Conservation (phyloP, 1,139 yeast genomes). For the Pneumocystis carinii region DNA sequence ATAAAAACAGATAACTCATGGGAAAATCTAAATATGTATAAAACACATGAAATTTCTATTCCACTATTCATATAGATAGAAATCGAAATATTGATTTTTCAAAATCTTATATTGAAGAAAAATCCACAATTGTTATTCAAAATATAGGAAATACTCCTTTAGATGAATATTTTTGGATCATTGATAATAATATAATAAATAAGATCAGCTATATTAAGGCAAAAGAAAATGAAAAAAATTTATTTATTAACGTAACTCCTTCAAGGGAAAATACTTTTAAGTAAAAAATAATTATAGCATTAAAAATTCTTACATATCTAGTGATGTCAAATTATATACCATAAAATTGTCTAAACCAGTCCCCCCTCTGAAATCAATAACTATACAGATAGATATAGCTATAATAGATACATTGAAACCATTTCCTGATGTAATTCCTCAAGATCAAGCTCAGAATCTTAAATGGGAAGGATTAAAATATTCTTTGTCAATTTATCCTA, state of each 20-base stretch:
- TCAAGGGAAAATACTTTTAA: conserved; percentile 4
- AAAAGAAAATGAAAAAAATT: conserved; percentile 13
- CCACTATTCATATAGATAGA: conserved; percentile 18
- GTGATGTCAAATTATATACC: conserved; percentile 24
- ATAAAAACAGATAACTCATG: neutral
- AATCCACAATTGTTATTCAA: conserved; percentile 38
- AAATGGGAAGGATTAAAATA: conserved; percentile 40
- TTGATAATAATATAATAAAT: conserved; percentile 24
- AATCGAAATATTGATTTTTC: conserved; percentile 40
- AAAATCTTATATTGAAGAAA: conserved; percentile 54
- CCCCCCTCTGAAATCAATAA: conserved; percentile 35
- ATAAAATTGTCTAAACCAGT: conserved; percentile 50
- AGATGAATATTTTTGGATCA: conserved; percentile 42
- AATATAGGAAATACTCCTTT: conserved; percentile 46
- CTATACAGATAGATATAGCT: conserved; percentile 39
- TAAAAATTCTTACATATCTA: neutral
- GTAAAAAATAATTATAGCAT: neutral
- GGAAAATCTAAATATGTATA: neutral
- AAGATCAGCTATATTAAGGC: conserved; percentile 35
- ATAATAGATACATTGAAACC: conserved; percentile 40
- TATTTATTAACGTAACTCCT: conserved; percentile 8
- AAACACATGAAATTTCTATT: neutral
- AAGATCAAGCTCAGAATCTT: conserved; percentile 51
- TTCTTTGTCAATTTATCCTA: conserved; percentile 49
- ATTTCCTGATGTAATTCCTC: conserved; percentile 45